Evolutionary conservation across 1,284 basidiomycete genomes (phyloP).

Genomic region (Earliella scabrosa): DNA sequence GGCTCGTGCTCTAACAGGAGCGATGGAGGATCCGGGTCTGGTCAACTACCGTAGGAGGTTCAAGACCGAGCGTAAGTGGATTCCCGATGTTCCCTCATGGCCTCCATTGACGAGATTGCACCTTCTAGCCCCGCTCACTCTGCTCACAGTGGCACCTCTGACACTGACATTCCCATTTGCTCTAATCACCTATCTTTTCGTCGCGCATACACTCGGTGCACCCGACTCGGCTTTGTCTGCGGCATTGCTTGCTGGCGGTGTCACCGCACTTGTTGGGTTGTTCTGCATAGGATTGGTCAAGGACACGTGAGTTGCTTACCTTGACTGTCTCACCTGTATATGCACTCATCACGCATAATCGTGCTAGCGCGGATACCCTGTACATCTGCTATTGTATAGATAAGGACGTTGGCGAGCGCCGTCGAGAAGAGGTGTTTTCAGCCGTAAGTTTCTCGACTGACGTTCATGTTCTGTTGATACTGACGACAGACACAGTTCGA

Average conservation of each 20-base stretch:
- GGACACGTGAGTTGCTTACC: slow-evolving; percentile 61
- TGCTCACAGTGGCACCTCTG: slow-evolving; percentile 82
- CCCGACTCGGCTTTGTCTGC: slow-evolving; percentile 81
- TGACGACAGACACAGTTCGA: slow-evolving; percentile 40
- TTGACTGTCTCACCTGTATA: no score
- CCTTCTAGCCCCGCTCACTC: slow-evolving; percentile 62
- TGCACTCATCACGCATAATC: not conserved
- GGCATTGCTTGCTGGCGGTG: slow-evolving; percentile 75
- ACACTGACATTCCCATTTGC: slow-evolving; percentile 83
- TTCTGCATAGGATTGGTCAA: slow-evolving; percentile 84
- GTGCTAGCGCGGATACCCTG: slow-evolving; percentile 72
- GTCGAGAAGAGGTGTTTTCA: slow-evolving; percentile 70
- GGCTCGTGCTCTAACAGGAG: slow-evolving; percentile 59
- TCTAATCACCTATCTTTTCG: slow-evolving; percentile 84
- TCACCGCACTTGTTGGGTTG: slow-evolving; percentile 81
- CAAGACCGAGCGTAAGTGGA: slow-evolving; percentile 58
- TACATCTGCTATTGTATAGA: slow-evolving; percentile 93
- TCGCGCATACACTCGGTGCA: slow-evolving; percentile 80
- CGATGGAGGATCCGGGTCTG: slow-evolving; percentile 43
- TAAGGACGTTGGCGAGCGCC: slow-evolving; percentile 67
- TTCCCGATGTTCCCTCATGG: not conserved
- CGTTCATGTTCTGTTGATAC: not conserved
- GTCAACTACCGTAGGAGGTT: slow-evolving; percentile 52
- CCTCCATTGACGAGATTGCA: slow-evolving; percentile 1
- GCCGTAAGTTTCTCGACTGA: slow-evolving; percentile 54